Evolutionary conservation across 2,329 filamentous ascomycete genomes (phyloP).

Genomic region (Phaeoacremonium minimum): DNA sequence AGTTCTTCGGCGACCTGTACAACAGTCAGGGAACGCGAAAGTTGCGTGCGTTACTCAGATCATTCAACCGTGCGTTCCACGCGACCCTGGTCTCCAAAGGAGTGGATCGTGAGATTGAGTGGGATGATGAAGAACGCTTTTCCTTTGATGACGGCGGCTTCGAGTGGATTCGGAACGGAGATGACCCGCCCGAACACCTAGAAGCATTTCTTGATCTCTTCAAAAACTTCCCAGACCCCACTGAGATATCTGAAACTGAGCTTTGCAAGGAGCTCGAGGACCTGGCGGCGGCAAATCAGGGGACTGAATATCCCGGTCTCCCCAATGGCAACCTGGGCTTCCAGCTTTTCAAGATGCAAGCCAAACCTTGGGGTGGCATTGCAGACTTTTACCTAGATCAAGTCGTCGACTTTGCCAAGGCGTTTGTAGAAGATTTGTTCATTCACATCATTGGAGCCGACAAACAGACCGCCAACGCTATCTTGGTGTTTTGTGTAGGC

Average conservation of each 20-base stretch:
- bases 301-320: slow-evolving; percentile 32
- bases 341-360: slow-evolving; percentile 32
- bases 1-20: slow-evolving; percentile 29
- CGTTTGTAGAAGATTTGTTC: slow-evolving; percentile 31
- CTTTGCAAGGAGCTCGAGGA: slow-evolving; percentile 22
- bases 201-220: slow-evolving; percentile 22
- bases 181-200: slow-evolving; percentile 21
- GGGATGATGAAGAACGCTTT: slow-evolving; percentile 1
- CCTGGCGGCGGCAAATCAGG: slow-evolving; percentile 29
- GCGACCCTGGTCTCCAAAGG: slow-evolving; percentile 19
- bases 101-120: slow-evolving; percentile 10
- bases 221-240: slow-evolving; percentile 19
- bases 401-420: slow-evolving; percentile 20
- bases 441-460: slow-evolving; percentile 23
- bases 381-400: slow-evolving; percentile 27
- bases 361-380: slow-evolving; percentile 31
- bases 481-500: slow-evolving; percentile 11
- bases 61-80: slow-evolving; percentile 24
- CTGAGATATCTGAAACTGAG: slow-evolving; percentile 6
- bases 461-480: slow-evolving; percentile 12
- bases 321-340: slow-evolving; percentile 29
- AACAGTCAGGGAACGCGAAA: slow-evolving; percentile 14
- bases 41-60: slow-evolving; percentile 23
- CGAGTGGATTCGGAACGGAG: too few species aligned
- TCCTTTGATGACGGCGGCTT: too few species aligned